Base-by-base conservation (phyloP, 2,329 filamentous ascomycete genomes). In the Calycina marina region DNA sequence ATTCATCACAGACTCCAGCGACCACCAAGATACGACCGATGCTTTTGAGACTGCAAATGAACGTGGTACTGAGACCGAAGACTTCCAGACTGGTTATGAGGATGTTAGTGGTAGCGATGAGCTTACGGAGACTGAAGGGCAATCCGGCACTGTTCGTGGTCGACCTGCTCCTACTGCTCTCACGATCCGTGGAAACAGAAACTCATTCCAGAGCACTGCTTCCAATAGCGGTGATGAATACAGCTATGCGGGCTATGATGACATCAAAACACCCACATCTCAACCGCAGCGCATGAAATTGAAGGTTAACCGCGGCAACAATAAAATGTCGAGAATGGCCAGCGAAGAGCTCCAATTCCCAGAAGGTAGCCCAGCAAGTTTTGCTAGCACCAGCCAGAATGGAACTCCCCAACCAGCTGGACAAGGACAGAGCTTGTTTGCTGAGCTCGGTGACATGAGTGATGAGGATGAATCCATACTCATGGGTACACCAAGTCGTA, bases 41-140 rank as follows among this genome's bases (percentile, higher is more conserved):
- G 70, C 44, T 14, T 80, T 80, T 39, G 74, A 80, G 51, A 80
- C 76, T 26, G 76, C 76, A 14, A 82, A 92, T 48, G 88, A 94
- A 30, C 73, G 74, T 16, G 70, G 64, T 9, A 93, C 84, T 0
- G 86, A 93, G 57, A 93, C 85, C 8, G 88, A 96, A 45, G 84
- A 84, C 41, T 96, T 96, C 70, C 81, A 93, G 53, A 94, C 88
- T 4, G 85, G 82, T n/a, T 72, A 75, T 11, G 90, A 96, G 46
- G 80, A 83, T 14, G 57, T 74, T 32, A 85, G 77, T 49, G 79
- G 73, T 35, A 83, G 84, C 39, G 79, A 85, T 43, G 65, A 58
- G 3, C 62, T 80, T 29, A 93, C 85, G 1, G 88, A 93, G 57
- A 96, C 86, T 1, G 88, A 94, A 53, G 57, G 52, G 24, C 54